Evolutionary conservation across 345 rosid genomes (phyloP).

Genomic region (Salix purpurea): DNA sequence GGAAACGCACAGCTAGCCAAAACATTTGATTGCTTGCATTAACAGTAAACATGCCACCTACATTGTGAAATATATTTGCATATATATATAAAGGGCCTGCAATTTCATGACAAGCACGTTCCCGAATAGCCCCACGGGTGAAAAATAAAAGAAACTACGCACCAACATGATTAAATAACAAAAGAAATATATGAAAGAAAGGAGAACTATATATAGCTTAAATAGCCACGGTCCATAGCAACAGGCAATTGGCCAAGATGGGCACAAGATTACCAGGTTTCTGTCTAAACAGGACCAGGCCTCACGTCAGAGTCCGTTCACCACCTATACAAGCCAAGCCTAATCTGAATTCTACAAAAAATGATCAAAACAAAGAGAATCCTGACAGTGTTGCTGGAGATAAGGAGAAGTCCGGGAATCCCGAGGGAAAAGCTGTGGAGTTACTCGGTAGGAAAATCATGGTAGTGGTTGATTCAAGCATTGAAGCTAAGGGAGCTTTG

Average conservation of each 20-base stretch:
- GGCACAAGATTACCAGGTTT: constrained; percentile 52
- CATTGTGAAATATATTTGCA: not conserved
- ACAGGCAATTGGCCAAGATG: constrained; percentile 13
- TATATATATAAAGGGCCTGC: constrained; percentile 32
- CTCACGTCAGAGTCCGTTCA: constrained; percentile 67
- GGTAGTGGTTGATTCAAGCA: constrained; percentile 78
- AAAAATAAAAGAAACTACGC: constrained; percentile 16
- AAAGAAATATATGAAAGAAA: constrained; percentile 9
- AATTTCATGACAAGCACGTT: constrained; percentile 56
- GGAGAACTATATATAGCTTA: constrained; percentile 11
- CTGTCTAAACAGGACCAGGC: constrained; percentile 74
- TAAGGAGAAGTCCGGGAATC: constrained; percentile 10
- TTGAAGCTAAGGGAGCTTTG: constrained; percentile 72
- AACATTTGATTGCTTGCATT: not conserved
- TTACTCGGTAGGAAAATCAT: constrained; percentile 61
- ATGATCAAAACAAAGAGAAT: constrained; percentile 14
- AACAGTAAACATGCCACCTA: not conserved
- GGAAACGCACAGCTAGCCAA: not conserved
- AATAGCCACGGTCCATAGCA: constrained; percentile 3
- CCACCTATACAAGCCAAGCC: constrained; percentile 52
- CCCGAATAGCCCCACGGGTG: constrained; percentile 37
- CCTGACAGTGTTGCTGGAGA: not conserved
- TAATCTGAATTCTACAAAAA: not conserved
- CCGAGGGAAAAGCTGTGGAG: constrained; percentile 9
- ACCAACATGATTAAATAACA: constrained; percentile 23